These are phyloP conservation scores for Cucumis hystrix DNA, from an alignment of 306 rosid genomes.

Conservation along the genomic window DNA sequence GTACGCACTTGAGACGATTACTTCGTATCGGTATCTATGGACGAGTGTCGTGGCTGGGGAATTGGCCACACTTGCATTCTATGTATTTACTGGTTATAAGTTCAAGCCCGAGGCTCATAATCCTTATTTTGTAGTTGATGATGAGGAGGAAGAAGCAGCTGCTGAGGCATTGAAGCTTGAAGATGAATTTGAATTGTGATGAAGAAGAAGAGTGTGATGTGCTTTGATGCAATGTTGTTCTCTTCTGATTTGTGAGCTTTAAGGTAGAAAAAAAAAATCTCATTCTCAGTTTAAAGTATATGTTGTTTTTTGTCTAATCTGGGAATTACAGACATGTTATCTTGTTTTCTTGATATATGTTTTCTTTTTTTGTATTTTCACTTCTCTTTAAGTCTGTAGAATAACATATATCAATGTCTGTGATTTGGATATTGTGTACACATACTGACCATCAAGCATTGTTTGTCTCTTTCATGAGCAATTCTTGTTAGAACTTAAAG, in stretches of 20 bases:
- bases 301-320: neutral
- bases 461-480: neutral
- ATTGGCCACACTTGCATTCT: constrained; percentile 75
- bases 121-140: constrained; percentile 80
- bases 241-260: neutral
- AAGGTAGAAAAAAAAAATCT: neutral
- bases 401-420: constrained; percentile 1
- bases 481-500: neutral
- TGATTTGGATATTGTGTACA: constrained; percentile 8
- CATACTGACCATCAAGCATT: neutral
- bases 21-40: constrained; percentile 87
- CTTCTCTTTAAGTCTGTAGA: neutral
- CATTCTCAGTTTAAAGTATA: neutral
- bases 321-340: constrained; percentile 1
- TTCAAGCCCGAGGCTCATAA: constrained; percentile 93
- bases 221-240: neutral
- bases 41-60: constrained; percentile 85
- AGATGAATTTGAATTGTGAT: constrained; percentile 83
- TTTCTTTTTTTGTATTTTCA: neutral
- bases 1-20: constrained; percentile 76
- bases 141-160: constrained; percentile 97
- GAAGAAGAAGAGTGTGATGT: neutral
- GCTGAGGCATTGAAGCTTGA: constrained; percentile 85
- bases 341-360: neutral
- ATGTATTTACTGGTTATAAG: constrained; percentile 70